Percentiles rank a stretch among this genome's conserved stretches.
phyloP scores from a whole-genome alignment of 495 filamentous ascomycete genomes.

The Penicillium pancosmium region DNA sequence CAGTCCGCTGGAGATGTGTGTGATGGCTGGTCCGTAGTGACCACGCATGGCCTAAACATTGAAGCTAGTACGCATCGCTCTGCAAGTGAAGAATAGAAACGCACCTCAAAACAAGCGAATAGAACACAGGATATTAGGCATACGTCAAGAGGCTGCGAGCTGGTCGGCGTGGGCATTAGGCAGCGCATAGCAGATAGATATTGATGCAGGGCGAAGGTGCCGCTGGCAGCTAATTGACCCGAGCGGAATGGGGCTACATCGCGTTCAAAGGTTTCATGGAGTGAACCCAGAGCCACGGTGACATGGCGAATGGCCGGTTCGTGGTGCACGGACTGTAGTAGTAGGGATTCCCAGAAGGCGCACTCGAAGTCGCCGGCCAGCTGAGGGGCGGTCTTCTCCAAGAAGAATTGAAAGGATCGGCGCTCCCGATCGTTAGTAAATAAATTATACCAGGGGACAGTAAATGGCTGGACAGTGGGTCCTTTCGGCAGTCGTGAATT shows the following conservation, averaged over 20 bases:
- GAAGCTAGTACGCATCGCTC: constrained; percentile 5
- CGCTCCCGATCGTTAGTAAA: constrained; percentile 17
- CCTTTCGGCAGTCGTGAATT: neutral
- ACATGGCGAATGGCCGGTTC: constrained; percentile 65
- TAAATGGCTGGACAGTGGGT: neutral
- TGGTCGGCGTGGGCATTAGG: neutral
- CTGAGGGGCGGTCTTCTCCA: constrained; percentile 58
- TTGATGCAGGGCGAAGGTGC: constrained; percentile 9
- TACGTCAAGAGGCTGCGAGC: constrained; percentile 33
- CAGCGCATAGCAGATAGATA: constrained; percentile 11
- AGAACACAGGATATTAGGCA: constrained; percentile 53
- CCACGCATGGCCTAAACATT: constrained; percentile 31
- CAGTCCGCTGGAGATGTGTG: constrained; percentile 35
- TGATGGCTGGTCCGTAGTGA: constrained; percentile 36
- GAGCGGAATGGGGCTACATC: constrained; percentile 36
- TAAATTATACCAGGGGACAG: neutral
- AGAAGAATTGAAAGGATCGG: constrained; percentile 63
- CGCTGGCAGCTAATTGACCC: neutral
- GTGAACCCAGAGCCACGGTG: constrained; percentile 61
- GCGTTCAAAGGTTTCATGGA: constrained; percentile 64
- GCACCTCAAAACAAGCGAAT: constrained; percentile 28
- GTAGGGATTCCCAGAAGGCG: constrained; percentile 57
- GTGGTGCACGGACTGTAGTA: constrained; percentile 60
- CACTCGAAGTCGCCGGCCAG: constrained; percentile 65
- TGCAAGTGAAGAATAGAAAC: constrained; percentile 2